Evolutionary conservation across 352 stramenopile genomes (phyloP).

Genomic region (Phytophthora cajani): DNA sequence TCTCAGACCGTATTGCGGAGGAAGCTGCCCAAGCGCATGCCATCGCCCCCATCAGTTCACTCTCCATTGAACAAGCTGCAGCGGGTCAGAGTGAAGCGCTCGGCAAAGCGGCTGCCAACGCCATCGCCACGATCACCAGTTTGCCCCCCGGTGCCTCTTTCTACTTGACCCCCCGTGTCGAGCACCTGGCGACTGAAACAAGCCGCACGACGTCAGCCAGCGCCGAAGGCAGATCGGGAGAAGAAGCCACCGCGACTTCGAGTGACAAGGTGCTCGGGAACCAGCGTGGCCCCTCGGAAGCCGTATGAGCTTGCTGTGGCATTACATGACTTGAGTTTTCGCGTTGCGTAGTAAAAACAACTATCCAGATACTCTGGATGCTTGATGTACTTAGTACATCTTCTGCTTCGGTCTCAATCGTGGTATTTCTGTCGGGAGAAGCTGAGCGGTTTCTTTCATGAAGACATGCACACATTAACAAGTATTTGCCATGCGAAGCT

Average conservation of each 20-base stretch:
- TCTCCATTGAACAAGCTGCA: slow-evolving; percentile 31
- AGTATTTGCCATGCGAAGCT: too few species aligned
- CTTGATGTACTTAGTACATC: too few species aligned
- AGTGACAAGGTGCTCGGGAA: slow-evolving; percentile 33
- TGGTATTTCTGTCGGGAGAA: too few species aligned
- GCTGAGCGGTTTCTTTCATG: too few species aligned
- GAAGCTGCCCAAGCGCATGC: slow-evolving; percentile 33
- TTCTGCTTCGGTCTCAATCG: too few species aligned
- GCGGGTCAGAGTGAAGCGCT: slow-evolving; percentile 18
- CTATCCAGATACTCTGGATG: too few species aligned
- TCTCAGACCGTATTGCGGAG: slow-evolving; percentile 42
- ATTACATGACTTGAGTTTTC: not conserved
- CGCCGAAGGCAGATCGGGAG: slow-evolving; percentile 28
- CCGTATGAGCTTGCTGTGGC: slow-evolving; percentile 23
- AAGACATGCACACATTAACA: too few species aligned
- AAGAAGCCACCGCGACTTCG: slow-evolving; percentile 20
- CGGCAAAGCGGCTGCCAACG: slow-evolving; percentile 21
- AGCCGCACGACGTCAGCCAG: slow-evolving; percentile 10
- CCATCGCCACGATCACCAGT: slow-evolving; percentile 28
- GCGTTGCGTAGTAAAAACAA: too few species aligned
- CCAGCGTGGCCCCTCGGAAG: slow-evolving; percentile 37
- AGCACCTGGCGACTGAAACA: slow-evolving; percentile 28
- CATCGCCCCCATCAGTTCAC: slow-evolving; percentile 23
- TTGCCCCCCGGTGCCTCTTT: slow-evolving; percentile 38
- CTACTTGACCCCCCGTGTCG: slow-evolving; percentile 40